Conservation (phyloP, 2,329 filamentous ascomycete species). For the Fusarium ramigenum region DNA sequence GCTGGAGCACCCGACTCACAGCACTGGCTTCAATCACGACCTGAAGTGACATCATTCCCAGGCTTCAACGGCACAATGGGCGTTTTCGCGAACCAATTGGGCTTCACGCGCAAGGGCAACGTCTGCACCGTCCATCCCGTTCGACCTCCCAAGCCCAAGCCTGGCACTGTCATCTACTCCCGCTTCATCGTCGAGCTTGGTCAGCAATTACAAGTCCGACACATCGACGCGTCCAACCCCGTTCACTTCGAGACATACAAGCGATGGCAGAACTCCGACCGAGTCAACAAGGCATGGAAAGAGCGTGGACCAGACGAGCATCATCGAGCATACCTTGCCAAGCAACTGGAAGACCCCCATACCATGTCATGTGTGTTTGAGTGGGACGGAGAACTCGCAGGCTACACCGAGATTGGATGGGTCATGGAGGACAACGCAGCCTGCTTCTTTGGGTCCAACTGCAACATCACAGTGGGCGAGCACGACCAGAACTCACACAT, state of each 20-base stretch:
- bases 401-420: conserved; percentile 42
- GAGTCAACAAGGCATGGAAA: conserved; percentile 42
- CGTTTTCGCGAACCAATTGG: conserved; percentile 38
- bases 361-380: conserved; percentile 44
- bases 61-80: conserved; percentile 38
- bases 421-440: conserved; percentile 44
- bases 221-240: conserved; percentile 41
- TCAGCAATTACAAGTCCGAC: conserved; percentile 33
- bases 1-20: conserved; percentile 41
- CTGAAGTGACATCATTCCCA: conserved; percentile 38
- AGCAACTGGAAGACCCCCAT: conserved; percentile 39
- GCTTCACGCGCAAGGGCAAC: conserved; percentile 42
- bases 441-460: conserved; percentile 41
- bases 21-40: conserved; percentile 38
- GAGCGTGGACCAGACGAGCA: conserved; percentile 43
- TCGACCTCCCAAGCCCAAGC: conserved; percentile 39
- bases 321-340: conserved; percentile 38
- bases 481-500: conserved; percentile 44
- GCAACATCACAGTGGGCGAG: conserved; percentile 42
- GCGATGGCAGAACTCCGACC: conserved; percentile 44
- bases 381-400: conserved; percentile 42
- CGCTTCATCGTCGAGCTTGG: conserved; percentile 42
- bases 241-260: conserved; percentile 39
- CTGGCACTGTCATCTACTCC: conserved; percentile 40
- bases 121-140: conserved; percentile 44